Evolutionary conservation across 2,329 filamentous ascomycete species (phyloP), one percentile per base, ranked within the genome.

Genomic region (Berkeleyomyces rouxiae): DNA sequence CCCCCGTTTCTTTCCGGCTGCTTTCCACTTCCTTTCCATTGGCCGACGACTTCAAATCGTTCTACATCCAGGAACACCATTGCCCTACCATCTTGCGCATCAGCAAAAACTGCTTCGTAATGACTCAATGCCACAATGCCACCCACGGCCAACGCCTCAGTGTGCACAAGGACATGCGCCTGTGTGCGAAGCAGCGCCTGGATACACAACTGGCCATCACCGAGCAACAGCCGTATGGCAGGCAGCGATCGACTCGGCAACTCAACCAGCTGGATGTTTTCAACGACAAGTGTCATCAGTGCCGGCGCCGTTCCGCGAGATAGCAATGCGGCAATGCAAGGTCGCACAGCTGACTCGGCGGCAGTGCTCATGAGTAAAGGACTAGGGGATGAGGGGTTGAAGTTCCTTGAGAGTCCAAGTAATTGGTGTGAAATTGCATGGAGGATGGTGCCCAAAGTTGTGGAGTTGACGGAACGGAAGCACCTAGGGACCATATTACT

Each of bases 281-380:
- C 60, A 36, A 92, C 83, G 0, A 90, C 83, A 4, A 90, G 89
- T 0, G 90, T 88, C 43, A 95, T 81, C 44, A 86, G 90, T n/a
- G 90, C 86, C 0, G 91, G 90, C 37, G 96, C 81, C 33, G 88
- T 79, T 42, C 91, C 91, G 53, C 85, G 71, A 6, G 95, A 76
- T n/a, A 96, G 78, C 58, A 86, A 77, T 13, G 79, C 82, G 53
- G 86, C 87, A 69, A 93, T 95, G 37, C 90, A 88, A 67, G 81
- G 78, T 65, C 90, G 86, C 39, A 90, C 87, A 0, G 91, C 91
- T 68, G 86, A 92, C 43, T 79, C 80, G 73, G 96, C 91, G 72
- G 91, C 96, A 13, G 88, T 78, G 13, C 90, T 88, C 0, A 91
- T 90, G 61, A 87, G 84, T 60, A 91, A 72, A 49, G 90, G 11